Evolutionary conservation across 208 protist species (phyloP).

Genomic region (Leishmania gerbilli): DNA sequence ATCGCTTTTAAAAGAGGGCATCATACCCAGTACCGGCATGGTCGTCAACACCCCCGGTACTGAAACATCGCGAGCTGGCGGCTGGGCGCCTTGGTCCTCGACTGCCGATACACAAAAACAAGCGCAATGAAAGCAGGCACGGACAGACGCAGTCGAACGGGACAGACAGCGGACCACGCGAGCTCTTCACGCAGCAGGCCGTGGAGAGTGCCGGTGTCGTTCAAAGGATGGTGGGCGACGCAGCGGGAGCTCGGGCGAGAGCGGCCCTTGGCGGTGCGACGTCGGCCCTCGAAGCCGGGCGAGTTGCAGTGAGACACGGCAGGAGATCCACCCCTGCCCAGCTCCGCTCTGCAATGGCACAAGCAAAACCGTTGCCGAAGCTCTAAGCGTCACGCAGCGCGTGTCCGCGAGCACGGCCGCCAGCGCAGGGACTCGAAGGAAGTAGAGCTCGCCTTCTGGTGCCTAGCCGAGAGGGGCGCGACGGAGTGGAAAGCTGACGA

Average conservation of each 20-base stretch:
- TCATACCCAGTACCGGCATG: constrained; percentile 12
- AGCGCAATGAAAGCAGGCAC: background rate
- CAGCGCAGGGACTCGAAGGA: constrained; percentile 25
- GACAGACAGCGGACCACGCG: constrained; percentile 3
- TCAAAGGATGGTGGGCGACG: too few species aligned
- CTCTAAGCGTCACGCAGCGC: constrained; percentile 4
- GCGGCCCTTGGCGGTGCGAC: too few species aligned
- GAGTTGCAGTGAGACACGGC: background rate
- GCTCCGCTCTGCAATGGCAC: background rate
- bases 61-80: background rate
- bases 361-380: background rate
- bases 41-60: background rate
- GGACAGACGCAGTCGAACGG: constrained; percentile 11
- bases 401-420: constrained; percentile 35
- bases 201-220: constrained; percentile 8
- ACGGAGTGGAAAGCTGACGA: constrained; percentile 17
- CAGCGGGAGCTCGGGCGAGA: too few species aligned
- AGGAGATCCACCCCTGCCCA: background rate
- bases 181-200: constrained; percentile 25
- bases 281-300: background rate
- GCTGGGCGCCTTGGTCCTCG: background rate
- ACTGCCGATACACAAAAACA: background rate
- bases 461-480: constrained; percentile 35
- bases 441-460: constrained; percentile 44
- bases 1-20: constrained; percentile 19